phyloP scores from a whole-genome alignment of 805 yeast species.

The Wickerhamiella vanderwaltii region DNA sequence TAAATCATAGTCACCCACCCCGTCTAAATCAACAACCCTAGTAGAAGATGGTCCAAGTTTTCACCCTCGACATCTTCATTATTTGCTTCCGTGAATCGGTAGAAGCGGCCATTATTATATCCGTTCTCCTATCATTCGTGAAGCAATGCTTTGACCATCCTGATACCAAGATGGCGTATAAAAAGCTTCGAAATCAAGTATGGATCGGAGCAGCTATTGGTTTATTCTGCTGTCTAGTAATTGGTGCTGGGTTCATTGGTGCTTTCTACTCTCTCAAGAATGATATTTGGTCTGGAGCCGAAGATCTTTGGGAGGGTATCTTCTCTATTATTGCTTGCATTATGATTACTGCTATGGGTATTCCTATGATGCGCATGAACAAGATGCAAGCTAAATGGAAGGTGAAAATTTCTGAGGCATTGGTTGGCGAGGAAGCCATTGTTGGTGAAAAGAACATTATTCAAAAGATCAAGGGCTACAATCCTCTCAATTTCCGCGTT shows the following conservation, averaged over 20 bases:
- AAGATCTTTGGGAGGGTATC: conserved; percentile 95
- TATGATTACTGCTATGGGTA: conserved; percentile 86
- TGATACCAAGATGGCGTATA: conserved; percentile 36
- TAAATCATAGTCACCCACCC: not conserved
- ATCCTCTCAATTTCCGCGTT: conserved; percentile 19
- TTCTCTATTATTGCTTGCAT: conserved; percentile 83
- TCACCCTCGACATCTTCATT: conserved; percentile 60
- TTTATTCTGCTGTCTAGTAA: conserved; percentile 59
- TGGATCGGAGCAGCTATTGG: conserved; percentile 77
- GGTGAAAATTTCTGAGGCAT: conserved; percentile 78
- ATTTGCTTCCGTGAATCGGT: conserved; percentile 87
- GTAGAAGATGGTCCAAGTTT: conserved; percentile 39
- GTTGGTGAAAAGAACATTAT: conserved; percentile 1
- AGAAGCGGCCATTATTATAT: conserved; percentile 84
- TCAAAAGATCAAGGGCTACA: conserved; percentile 16
- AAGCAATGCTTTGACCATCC: conserved; percentile 70
- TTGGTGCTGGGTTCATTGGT: conserved; percentile 93
- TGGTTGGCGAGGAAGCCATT: conserved; percentile 31
- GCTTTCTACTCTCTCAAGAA: conserved; percentile 70
- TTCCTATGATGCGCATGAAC: conserved; percentile 90
- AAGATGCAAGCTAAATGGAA: conserved; percentile 98
- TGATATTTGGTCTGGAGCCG: conserved; percentile 78
- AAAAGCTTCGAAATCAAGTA: conserved; percentile 59
- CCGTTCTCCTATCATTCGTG: conserved; percentile 82
- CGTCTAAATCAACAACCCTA: not conserved